Percentiles rank a stretch among this genome's conserved stretches.
These are phyloP conservation scores for Prunus mira DNA, from an alignment of 306 rosid genomes.

Conservation along the genomic window DNA sequence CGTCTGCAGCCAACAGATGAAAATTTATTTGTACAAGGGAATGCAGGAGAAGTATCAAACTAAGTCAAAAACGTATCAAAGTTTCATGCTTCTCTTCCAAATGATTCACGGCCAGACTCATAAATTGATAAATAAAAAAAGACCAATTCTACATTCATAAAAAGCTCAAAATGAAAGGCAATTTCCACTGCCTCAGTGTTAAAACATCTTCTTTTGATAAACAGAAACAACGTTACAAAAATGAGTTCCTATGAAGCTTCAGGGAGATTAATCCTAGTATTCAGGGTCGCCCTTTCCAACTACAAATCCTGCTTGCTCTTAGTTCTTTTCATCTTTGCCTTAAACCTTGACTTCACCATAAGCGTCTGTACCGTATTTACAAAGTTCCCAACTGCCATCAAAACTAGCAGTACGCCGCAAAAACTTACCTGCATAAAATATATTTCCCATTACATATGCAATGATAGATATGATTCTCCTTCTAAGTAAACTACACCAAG, in stretches of 20 bases:
- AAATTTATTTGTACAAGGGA: too few species aligned
- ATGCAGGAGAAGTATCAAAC: background rate
- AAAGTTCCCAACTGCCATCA: constrained; percentile 95
- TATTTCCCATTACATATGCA: constrained; percentile 13
- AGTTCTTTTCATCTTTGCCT: constrained; percentile 92
- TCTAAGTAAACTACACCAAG: background rate
- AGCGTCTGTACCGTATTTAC: constrained; percentile 84
- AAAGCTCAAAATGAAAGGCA: constrained; percentile 11
- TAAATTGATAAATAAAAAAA: background rate
- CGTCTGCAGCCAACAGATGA: background rate
- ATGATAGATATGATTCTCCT: constrained; percentile 4
- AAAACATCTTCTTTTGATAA: background rate
- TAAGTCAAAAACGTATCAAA: background rate
- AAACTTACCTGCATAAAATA: constrained; percentile 66
- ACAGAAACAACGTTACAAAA: constrained; percentile 15
- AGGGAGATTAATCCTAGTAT: constrained; percentile 12
- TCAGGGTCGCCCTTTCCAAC: constrained; percentile 24
- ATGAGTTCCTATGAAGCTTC: constrained; percentile 17
- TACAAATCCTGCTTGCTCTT: constrained; percentile 84
- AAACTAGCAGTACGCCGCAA: constrained; percentile 73
- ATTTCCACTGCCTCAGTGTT: constrained; percentile 4
- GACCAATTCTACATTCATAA: constrained; percentile 13
- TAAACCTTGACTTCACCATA: constrained; percentile 79
- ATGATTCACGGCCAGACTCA: background rate
- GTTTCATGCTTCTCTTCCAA: background rate